Evolutionary conservation across 179 eudicot genomes (phyloP), one percentile per base, ranked within the genome.

Genomic region (Beta macrorhiza): DNA sequence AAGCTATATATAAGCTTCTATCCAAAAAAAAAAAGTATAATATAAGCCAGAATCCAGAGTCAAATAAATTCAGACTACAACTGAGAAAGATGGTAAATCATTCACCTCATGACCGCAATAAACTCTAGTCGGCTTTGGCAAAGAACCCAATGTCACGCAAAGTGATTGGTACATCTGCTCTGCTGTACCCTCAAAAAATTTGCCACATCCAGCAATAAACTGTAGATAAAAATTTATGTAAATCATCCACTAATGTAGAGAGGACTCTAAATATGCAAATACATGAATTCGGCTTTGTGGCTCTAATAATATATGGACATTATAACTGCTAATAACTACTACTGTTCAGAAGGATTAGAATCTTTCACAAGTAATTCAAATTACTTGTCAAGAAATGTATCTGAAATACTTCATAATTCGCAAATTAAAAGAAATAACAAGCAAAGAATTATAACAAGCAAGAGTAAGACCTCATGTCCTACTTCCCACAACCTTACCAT

Each of bases 191-290:
- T 96, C 99, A 51, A 92, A 94, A 82, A 96, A 94, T 85, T 86
- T 96, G 57, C 99, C 99, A 81, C 99, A 96, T 45, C 99, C 99
- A 90, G 98, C 99, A 81, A 96, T 51, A 78, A 96, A 96, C 99
- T 96, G 89, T 81, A 82, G 56, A 82, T 44, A 62, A 76, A 61
- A 79, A 29, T 70, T 42, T 58, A 74, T 19, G 57, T 55, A 62
- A 78, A 81, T 52, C 45, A 63, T 61, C 56, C 78, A 47, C 58
- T 47, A 49, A 7, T n/a, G 65, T 65, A 29, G 49, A 20, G 15
- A 25, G 25, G 52, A 67, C 42, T 13, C 5, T 37, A 56, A 7
- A 61, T 47, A 57, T 71, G 22, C 67, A 64, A 22, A 55, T 29
- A 7, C 67, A 74, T 13, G 58, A 51, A 22, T 42, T 29, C 22